A percentile compares a stretch with the other conserved stretches of the same genome.
These are phyloP conservation scores for Flaveria brownii DNA, from an alignment of 129 eudicot species.

Conservation along the genomic window DNA sequence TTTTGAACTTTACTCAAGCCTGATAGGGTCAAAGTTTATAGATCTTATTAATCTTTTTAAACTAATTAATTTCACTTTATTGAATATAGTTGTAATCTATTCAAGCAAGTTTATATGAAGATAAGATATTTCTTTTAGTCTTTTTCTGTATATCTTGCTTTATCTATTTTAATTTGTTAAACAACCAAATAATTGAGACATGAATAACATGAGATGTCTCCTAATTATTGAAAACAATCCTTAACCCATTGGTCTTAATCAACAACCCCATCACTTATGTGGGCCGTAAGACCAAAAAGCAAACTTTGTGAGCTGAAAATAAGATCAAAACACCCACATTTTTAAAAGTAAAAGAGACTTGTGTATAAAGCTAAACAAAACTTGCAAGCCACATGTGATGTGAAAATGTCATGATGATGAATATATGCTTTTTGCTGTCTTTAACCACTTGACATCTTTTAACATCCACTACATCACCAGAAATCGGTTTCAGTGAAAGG, in stretches of 20 bases:
- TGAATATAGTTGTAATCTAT: background rate
- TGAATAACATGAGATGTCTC: constrained; percentile 33
- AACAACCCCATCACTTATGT: constrained; percentile 5
- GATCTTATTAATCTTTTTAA: background rate
- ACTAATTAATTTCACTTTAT: background rate
- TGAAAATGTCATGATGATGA: constrained; percentile 12
- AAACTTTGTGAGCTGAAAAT: constrained; percentile 33
- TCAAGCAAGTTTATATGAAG: background rate
- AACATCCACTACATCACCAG: no score
- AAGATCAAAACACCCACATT: constrained; percentile 29
- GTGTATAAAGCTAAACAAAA: constrained; percentile 17
- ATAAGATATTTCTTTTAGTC: background rate
- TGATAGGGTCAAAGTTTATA: no score
- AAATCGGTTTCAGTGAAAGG: no score
- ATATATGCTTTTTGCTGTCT: constrained; percentile 24
- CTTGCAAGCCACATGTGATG: constrained; percentile 34
- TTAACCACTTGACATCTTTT: constrained; percentile 18
- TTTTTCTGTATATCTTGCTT: background rate
- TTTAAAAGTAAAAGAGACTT: constrained; percentile 17
- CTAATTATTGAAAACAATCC: constrained; percentile 28
- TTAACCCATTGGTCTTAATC: constrained; percentile 22
- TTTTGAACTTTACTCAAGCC: no score
- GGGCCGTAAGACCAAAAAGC: constrained; percentile 26
- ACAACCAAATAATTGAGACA: constrained; percentile 32
- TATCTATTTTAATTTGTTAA: background rate